Conservation (phyloP, 768 basidiomycete genomes). For the Leccinum broughii region DNA sequence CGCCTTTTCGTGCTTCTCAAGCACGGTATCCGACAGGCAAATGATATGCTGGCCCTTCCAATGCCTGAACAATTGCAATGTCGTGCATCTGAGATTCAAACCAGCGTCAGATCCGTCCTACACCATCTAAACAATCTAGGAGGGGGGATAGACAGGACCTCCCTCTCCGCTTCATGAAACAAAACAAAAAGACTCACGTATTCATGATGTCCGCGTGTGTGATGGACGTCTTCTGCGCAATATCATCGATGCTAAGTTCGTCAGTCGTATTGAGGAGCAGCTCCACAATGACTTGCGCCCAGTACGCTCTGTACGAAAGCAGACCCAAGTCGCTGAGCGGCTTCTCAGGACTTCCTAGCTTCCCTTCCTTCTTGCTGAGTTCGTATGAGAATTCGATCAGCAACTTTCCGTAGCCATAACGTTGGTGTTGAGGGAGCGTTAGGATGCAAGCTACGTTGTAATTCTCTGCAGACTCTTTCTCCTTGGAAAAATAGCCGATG, state of each 20-base stretch:
- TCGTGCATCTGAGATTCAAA: constrained; percentile 69
- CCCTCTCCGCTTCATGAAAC: background rate
- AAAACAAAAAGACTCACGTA: constrained; percentile 64
- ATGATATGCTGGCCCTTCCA: constrained; percentile 95
- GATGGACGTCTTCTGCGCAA: constrained; percentile 93
- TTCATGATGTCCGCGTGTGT: constrained; percentile 97
- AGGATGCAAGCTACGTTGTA: constrained; percentile 99
- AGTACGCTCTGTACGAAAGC: constrained; percentile 91
- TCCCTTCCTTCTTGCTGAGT: constrained; percentile 93
- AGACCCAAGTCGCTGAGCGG: constrained; percentile 93
- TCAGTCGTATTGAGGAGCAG: constrained; percentile 68
- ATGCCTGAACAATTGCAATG: constrained; percentile 92
- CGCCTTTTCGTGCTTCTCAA: constrained; percentile 88
- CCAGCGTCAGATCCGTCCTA: constrained; percentile 10
- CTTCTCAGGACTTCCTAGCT: constrained; percentile 96
- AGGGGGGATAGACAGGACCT: background rate
- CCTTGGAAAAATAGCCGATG: constrained; percentile 98
- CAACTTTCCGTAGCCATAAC: constrained; percentile 92
- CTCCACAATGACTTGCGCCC: constrained; percentile 96
- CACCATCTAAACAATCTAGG: background rate
- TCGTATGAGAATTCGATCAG: constrained; percentile 99
- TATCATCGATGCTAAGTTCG: constrained; percentile 93
- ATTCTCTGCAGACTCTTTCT: constrained; percentile 96
- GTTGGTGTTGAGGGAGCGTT: constrained; percentile 97
- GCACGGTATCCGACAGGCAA: constrained; percentile 84